Conservation (phyloP, 2,329 filamentous ascomycete genomes). For the Periconia sp. region DNA sequence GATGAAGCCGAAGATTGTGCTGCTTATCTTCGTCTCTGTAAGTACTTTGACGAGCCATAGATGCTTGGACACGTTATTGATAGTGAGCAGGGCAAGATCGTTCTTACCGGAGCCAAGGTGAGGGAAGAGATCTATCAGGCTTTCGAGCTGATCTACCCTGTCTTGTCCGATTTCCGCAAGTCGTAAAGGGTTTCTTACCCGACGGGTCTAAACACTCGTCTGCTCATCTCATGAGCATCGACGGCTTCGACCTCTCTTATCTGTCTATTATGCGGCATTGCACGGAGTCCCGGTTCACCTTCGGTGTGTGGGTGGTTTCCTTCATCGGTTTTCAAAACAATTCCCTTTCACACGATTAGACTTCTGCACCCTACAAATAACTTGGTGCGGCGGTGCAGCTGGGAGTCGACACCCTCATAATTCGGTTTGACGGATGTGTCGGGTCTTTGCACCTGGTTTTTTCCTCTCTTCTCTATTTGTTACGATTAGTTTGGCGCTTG, state of each 20-base stretch:
- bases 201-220: too few relatives aligned
- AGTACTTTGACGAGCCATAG: too few relatives aligned
- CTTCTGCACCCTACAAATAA: conserved; percentile 31
- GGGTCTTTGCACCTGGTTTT: conserved; percentile 5
- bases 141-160: conserved; percentile 44
- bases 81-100: conserved; percentile 78
- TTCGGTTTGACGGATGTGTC: conserved; percentile 24
- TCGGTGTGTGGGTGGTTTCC: conserved; percentile 22
- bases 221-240: too few relatives aligned
- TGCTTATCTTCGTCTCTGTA: conserved; percentile 97
- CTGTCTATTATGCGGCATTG: conserved; percentile 47
- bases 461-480: conserved; percentile 16
- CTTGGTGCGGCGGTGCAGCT: conserved; percentile 13
- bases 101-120: conserved; percentile 65
- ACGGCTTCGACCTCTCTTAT: conserved; percentile 15
- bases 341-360: conserved; percentile 36
- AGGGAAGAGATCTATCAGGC: conserved; percentile 81
- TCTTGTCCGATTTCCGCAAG: conserved; percentile 65
- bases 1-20: conserved; percentile 99
- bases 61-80: too few relatives aligned
- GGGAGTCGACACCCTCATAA: conserved; percentile 35
- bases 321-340: conserved; percentile 34
- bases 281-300: conserved; percentile 41
- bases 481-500: conserved; percentile 33
- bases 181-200: conserved; percentile 48